Base-by-base conservation (phyloP, 2,329 filamentous ascomycete genomes). In the Juglanconis juglandina region DNA sequence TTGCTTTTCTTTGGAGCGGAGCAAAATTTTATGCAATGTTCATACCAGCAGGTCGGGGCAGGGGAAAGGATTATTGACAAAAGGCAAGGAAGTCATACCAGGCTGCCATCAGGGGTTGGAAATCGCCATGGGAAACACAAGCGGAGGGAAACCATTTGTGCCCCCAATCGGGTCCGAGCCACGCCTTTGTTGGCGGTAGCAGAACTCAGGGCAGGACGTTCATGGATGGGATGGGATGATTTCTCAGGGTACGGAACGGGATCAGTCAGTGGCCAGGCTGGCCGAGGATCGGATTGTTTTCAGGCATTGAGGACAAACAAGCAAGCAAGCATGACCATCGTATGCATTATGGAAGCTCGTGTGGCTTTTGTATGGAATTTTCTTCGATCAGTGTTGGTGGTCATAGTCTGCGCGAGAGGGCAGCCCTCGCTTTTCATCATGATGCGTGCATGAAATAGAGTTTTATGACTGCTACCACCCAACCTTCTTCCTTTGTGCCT, bases 341-440 rank as follows among this genome's bases (percentile, higher is more conserved):
- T 61, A 58, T 56, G 59, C 60, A 62, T 56, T 35, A 58, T 34
- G 57, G 57, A 49, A 48, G 51, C 35, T 49, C 17, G 30, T 35
- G 52, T 48, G 57, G 56, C 52, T 60, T 62, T 62, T 56, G 53
- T 60, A 54, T 53, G 53, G 32, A 58, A 51, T 53, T 39, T 56
- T 50, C 47, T 46, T 42, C 13, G 34, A 42, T 47, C 57, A 53
- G 53, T 48, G 17, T 44, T 56, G 52, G 46, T 60, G 60, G 60
- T 60, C 57, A 50, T 44, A n/a, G 56, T 55, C 48, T 37, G 10
- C 17, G 35, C 17, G 30, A 58, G 3, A 24, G 11, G 42, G 35
- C 44, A 35, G 3, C 6, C 14, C 17, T 49, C 11, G 34, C 35
- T 33, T 37, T 13, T 39, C 17, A 50, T 42, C 30, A 34, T 24